phyloP scores from a whole-genome alignment of 768 basidiomycete species.

The Lyophyllum decastes region DNA sequence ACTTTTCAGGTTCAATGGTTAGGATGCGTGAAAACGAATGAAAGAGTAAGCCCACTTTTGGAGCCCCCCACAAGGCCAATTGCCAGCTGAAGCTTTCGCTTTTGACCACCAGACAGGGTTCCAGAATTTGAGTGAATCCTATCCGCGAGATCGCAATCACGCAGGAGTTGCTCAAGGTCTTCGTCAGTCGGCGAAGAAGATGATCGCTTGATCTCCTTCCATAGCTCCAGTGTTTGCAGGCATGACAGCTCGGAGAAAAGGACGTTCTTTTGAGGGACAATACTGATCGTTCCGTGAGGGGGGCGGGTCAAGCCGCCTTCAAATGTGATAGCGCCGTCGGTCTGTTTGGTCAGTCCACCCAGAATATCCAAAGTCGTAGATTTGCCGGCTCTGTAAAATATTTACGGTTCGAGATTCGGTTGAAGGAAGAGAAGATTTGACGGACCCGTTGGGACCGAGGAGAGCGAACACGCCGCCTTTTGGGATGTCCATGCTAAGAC shows the following conservation, averaged over 20 bases:
- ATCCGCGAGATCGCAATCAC: constrained; percentile 56
- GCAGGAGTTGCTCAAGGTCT: constrained; percentile 51
- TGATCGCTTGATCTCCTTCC: constrained; percentile 57
- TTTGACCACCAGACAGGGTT: constrained; percentile 64
- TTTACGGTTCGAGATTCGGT: background rate
- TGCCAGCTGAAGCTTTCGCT: constrained; percentile 66
- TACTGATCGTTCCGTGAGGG: constrained; percentile 54
- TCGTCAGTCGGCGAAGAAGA: constrained; percentile 35
- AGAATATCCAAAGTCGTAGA: constrained; percentile 58
- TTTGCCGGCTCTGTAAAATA: constrained; percentile 52
- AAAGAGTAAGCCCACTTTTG: constrained; percentile 36
- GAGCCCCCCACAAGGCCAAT: constrained; percentile 68
- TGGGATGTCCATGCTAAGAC: constrained; percentile 57
- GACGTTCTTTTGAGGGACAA: constrained; percentile 70
- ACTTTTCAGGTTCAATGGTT: constrained; percentile 19
- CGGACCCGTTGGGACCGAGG: constrained; percentile 56
- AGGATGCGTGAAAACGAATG: background rate
- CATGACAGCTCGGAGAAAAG: constrained; percentile 64
- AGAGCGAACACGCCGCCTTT: constrained; percentile 59
- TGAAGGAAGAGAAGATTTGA: background rate
- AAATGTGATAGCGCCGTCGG: constrained; percentile 44
- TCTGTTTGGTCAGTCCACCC: constrained; percentile 50
- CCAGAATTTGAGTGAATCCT: constrained; percentile 57
- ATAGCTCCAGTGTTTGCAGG: constrained; percentile 57
- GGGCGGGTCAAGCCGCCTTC: constrained; percentile 44